Base-by-base conservation (phyloP, 306 rosid genomes). In the Nissolia schottii region DNA sequence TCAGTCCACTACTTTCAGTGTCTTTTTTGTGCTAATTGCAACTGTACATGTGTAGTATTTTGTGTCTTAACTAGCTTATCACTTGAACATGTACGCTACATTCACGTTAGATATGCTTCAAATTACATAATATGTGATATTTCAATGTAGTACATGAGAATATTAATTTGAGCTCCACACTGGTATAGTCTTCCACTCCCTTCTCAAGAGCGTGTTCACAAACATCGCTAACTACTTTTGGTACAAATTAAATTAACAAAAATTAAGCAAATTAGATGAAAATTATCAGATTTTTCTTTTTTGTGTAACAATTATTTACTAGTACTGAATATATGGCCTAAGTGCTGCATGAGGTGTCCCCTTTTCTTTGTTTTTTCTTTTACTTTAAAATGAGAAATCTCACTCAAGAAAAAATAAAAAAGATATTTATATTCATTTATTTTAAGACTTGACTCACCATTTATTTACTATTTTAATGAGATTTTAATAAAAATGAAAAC, bases 1-100 rank as follows among this genome's bases (percentile, higher is more conserved):
- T 54, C 28, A 66, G 81, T 76, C 79, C 82, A 83, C 83, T 74
- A 45, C 70, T 81, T 56, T 43, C 48, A 66, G 4, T 59, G 37
- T 73, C 74, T 64, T 9, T 64, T 64, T 9, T 64, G 1, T 51
- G 35, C 27, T 18, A 0, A 49, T 62, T 73, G 51, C 18, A 23
- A 48, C 9, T 75, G 54, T 48, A 34, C 40, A 34, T 7, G 54
- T 28, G 31, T 41, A 60, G 56, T 50, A 14, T 11, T 6, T 7
- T 50, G 49, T 59, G 55, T 38, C 64, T 53, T 59, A 20, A 0
- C 38, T 31, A 29, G 19, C 40, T 27, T 19, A 72, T 71, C 77
- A 40, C 68, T 43, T 70, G 1, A 40, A 24, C 18, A 38, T 62
- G 5, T n/a, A 14, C 6, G 5, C 1, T 32, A 32, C n/a, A n/a